phyloP scores from a whole-genome alignment of 306 rosid genomes.

The Psophocarpus tetragonolobus region DNA sequence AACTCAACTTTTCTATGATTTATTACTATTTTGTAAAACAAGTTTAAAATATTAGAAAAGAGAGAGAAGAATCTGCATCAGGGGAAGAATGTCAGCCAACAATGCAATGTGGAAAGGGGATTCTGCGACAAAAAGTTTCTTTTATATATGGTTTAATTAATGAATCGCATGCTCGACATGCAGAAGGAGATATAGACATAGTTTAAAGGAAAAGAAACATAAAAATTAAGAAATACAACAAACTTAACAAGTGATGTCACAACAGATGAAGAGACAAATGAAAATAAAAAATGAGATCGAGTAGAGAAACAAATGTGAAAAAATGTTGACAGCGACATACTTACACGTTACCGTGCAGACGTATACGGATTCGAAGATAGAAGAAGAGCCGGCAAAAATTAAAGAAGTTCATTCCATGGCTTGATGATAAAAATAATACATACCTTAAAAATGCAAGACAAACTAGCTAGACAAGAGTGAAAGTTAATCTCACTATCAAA shows the following conservation, averaged over 20 bases:
- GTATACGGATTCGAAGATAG: background rate
- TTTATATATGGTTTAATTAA: background rate
- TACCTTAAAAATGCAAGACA: background rate
- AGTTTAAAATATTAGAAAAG: background rate
- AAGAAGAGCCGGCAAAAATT: slow-evolving; percentile 6
- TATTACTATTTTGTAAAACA: background rate
- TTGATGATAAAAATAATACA: background rate
- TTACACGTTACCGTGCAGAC: background rate
- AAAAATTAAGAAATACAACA: background rate
- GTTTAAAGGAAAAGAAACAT: background rate
- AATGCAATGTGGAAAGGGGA: background rate
- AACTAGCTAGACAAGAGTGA: background rate
- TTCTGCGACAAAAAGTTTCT: background rate
- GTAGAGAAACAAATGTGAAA: background rate
- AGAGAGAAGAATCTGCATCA: background rate
- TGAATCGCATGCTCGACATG: background rate
- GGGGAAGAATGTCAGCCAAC: background rate
- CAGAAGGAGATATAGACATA: background rate
- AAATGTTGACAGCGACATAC: background rate
- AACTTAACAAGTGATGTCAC: background rate
- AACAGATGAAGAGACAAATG: background rate
- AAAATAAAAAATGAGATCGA: background rate
- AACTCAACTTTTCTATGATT: background rate
- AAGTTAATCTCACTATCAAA: background rate
- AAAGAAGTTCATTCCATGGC: background rate